Conservation (phyloP, 1,284 basidiomycete species). For the Naganishia cerealis region DNA sequence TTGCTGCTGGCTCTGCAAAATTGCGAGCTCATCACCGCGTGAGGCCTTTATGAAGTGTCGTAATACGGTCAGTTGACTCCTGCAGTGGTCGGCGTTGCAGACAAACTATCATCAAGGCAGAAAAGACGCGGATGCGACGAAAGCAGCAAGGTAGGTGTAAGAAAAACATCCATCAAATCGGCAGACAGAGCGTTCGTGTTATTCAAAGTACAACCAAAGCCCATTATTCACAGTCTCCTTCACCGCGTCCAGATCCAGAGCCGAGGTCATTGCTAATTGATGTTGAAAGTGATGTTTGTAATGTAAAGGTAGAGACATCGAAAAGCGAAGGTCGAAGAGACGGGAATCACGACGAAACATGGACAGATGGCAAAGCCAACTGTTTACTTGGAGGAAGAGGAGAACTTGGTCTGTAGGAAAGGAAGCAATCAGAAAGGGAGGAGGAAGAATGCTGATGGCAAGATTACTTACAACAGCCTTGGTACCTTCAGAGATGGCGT, state of each 20-base stretch:
- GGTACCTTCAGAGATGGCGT: conserved; percentile 79
- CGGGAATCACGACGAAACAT: neutral
- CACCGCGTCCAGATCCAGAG: conserved; percentile 8
- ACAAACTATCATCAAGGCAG: neutral
- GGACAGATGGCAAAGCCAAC: neutral
- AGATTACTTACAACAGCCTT: conserved; percentile 54
- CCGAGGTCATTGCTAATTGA: conserved; percentile 4
- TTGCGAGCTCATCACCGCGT: too few species aligned
- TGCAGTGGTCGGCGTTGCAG: too few species aligned
- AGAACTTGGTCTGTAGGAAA: conserved; percentile 57
- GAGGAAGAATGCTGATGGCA: neutral
- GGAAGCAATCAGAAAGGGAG: conserved; percentile 40
- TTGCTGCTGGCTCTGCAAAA: too few species aligned
- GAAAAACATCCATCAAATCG: conserved; percentile 6
- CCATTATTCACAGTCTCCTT: neutral
- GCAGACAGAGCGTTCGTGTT: conserved; percentile 5
- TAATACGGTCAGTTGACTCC: too few species aligned
- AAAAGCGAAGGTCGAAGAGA: conserved; percentile 27
- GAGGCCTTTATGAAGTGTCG: too few species aligned
- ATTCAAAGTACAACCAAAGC: neutral
- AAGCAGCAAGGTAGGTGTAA: neutral
- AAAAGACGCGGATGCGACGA: neutral
- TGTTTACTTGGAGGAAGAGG: conserved; percentile 55
- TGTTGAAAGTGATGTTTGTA: conserved; percentile 10
- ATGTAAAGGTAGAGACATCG: conserved; percentile 18